Percentiles rank a stretch among this genome's conserved stretches.
These are phyloP conservation scores for Discostella stelligeroides DNA, from an alignment of 108 stramenopile species.

Conservation along the genomic window DNA sequence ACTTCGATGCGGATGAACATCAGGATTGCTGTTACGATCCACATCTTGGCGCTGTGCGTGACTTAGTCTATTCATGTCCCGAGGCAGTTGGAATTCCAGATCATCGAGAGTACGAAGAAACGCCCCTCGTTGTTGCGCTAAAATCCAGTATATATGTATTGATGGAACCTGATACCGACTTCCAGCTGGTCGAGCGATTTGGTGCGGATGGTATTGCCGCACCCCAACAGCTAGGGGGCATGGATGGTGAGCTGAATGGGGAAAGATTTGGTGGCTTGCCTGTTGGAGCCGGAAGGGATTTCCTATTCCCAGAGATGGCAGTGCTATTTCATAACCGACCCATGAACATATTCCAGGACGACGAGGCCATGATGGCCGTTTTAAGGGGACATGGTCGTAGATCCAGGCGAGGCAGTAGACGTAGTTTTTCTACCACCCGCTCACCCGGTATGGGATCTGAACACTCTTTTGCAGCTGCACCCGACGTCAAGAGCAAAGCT, in stretches of 20 bases:
- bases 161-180: constrained; percentile 31
- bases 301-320: constrained; percentile 16
- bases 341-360: constrained; percentile 30
- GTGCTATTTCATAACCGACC: constrained; percentile 23
- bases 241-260: constrained; percentile 6
- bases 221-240: constrained; percentile 2
- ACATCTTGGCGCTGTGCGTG: constrained; percentile 30
- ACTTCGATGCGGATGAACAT: constrained; percentile 27
- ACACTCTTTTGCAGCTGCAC: neutral
- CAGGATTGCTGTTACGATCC: constrained; percentile 38
- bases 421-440: neutral
- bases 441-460: neutral
- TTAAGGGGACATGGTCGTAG: constrained; percentile 32
- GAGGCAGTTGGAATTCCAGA: constrained; percentile 73
- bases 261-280: constrained; percentile 14
- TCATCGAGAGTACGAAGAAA: constrained; percentile 77
- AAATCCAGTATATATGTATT: constrained; percentile 70
- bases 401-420: constrained; percentile 9
- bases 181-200: constrained; percentile 17
- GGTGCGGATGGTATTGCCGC: neutral
- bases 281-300: constrained; percentile 11
- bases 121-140: constrained; percentile 72
- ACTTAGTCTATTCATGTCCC: constrained; percentile 63
- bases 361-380: constrained; percentile 32
- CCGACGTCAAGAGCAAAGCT: neutral